A percentile compares a stretch with the other conserved stretches of the same genome.
Evolutionary conservation across 73 alveolate species (phyloP).

Genomic region (Stentor roeselii): DNA sequence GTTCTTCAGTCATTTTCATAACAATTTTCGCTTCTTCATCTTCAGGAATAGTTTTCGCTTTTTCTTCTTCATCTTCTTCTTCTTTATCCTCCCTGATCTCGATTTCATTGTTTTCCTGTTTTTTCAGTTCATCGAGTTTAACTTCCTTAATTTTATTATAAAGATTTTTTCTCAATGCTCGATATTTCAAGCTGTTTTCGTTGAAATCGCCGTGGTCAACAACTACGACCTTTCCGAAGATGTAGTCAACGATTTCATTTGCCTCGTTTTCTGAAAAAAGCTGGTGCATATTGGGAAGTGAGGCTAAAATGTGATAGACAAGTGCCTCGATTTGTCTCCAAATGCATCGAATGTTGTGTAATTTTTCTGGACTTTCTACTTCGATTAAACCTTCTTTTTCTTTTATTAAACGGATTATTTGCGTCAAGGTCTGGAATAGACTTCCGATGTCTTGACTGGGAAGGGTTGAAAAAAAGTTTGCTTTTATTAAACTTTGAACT

Average conservation of each 20-base stretch:
- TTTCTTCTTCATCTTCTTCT: slow-evolving; percentile 24
- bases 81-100: slow-evolving; percentile 21
- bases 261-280: slow-evolving; percentile 5
- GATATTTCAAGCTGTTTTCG: slow-evolving; percentile 6
- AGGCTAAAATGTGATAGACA: neutral
- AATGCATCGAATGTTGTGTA: neutral
- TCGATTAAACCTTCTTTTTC: neutral
- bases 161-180: neutral
- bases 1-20: slow-evolving; percentile 10
- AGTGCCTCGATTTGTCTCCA: slow-evolving; percentile 7
- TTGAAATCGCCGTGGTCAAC: neutral
- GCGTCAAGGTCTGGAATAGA: neutral
- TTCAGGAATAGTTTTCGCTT: neutral
- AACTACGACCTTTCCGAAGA: neutral
- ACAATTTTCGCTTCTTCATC: slow-evolving; percentile 17
- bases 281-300: neutral
- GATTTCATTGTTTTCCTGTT: neutral
- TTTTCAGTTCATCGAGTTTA: neutral
- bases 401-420: neutral
- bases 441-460: neutral
- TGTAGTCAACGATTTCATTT: slow-evolving; percentile 1
- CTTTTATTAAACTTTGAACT: neutral
- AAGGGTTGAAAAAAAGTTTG: neutral
- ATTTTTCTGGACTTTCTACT: neutral
- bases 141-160: neutral